These are phyloP conservation scores for Bipolaris gigantea DNA, from an alignment of 2,329 filamentous ascomycete species.

Conservation along the genomic window DNA sequence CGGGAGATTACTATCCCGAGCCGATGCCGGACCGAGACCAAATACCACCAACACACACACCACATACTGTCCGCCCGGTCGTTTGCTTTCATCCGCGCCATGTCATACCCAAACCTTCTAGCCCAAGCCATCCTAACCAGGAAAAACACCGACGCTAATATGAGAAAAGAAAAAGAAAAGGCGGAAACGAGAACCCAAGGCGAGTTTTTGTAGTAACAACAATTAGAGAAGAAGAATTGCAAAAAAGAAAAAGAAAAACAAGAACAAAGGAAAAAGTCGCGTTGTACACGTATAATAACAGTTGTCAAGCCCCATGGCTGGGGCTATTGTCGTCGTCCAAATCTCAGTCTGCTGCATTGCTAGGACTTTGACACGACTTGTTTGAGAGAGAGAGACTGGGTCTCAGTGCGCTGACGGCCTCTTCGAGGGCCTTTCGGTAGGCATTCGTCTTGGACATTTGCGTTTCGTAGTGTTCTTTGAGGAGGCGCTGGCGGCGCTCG, in stretches of 20 bases:
- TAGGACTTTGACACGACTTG: conserved; percentile 1
- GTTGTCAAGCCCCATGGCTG: background rate
- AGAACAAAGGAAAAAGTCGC: background rate
- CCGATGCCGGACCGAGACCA: conserved; percentile 1
- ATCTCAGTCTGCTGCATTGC: conserved; percentile 1
- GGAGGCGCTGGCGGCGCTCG: conserved; percentile 35
- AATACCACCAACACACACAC: background rate
- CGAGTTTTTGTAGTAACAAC: no score
- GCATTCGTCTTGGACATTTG: conserved; percentile 35
- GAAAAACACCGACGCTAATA: conserved; percentile 9
- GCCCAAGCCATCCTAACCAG: background rate
- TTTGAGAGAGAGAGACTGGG: conserved; percentile 7
- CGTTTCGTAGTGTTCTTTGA: conserved; percentile 42
- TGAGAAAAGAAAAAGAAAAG: background rate
- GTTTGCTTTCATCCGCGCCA: background rate
- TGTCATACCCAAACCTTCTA: background rate
- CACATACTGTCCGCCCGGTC: background rate
- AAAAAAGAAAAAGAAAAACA: background rate
- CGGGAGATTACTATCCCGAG: background rate
- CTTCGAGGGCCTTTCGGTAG: conserved; percentile 28
- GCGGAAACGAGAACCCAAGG: background rate
- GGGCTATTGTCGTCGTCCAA: background rate
- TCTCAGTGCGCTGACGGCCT: conserved; percentile 12
- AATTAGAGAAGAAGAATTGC: background rate
- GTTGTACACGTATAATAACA: background rate